Base-by-base conservation (phyloP, 495 filamentous ascomycete species). In the Neurospora cerealis region DNA sequence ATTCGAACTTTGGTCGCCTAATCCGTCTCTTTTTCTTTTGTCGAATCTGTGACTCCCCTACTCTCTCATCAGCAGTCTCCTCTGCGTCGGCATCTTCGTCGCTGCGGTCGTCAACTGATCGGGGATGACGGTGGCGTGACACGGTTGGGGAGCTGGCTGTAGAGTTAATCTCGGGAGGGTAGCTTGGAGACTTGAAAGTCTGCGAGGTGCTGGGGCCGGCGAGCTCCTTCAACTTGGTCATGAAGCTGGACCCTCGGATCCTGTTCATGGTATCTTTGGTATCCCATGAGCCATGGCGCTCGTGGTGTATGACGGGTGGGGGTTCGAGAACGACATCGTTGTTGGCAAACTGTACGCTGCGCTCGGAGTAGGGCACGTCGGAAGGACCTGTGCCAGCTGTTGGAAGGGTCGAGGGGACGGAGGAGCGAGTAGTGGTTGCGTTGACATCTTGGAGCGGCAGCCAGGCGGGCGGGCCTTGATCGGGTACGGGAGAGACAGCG, bases 41-140 rank as follows among this genome's bases (percentile, higher is more conserved):
- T 70, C 78, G 77, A 34, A 66, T 34, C 15, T 66, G 54, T 66
- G 54, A 4, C 54, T 36, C 54, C 36, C 66, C 78, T 76, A 84
- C 80, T 1, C 71, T 82, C 73, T 90, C 89, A 69, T 87, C 88
- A 9, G 86, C 86, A 19, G 87, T 94, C 77, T 93, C 90, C 77
- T 93, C 92, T 11, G 90, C 92, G 81, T 94, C 92, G 5, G 92
- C 92, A 82, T 94, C 92, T 7, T 78, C 80, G 77, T 91, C 90
- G 72, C 89, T 91, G 2, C 91, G 88, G 75, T 92, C 90, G 60
- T 88, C 82, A 41, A 88, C 79, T 4, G 87, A 86, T 48, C 88
- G 85, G 32, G 88, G 80, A 17, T 80, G 71, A 21, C 84, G 79
- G 36, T 82, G 79, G 42, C 84, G 87, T 71, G 82, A 85, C 69